Percentiles rank a stretch among this genome's conserved stretches.
These are phyloP conservation scores for Lodderomyces orthopsilosis DNA, from an alignment of 1,139 yeast species.

Conservation along the genomic window DNA sequence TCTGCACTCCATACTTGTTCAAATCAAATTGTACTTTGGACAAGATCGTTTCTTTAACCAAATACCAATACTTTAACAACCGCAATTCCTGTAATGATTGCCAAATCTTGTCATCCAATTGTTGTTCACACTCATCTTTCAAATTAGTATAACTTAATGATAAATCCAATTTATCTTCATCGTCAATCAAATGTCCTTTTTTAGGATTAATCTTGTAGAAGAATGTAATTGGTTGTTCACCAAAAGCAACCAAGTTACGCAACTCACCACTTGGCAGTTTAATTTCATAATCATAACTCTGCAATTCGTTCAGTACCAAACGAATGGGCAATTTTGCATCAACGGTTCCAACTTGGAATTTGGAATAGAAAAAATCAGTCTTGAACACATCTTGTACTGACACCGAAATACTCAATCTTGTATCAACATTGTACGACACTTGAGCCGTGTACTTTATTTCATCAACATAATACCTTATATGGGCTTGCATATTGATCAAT, in stretches of 20 bases:
- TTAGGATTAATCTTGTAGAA: conserved; percentile 50
- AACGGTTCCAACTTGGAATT: conserved; percentile 65
- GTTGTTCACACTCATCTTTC: conserved; percentile 36
- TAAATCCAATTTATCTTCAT: conserved; percentile 32
- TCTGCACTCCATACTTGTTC: conserved; percentile 36
- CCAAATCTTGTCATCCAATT: conserved; percentile 6
- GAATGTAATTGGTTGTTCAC: conserved; percentile 67
- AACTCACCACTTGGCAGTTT: conserved; percentile 20
- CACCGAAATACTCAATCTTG: conserved; percentile 58
- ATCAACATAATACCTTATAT: conserved; percentile 27
- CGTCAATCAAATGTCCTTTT: conserved; percentile 16
- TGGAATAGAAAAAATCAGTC: conserved; percentile 54
- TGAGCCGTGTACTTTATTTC: conserved; percentile 23
- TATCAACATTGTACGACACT: conserved; percentile 39
- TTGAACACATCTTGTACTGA: conserved; percentile 77
- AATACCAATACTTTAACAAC: conserved; percentile 22
- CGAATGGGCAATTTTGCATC: conserved; percentile 53
- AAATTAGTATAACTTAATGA: conserved; percentile 36
- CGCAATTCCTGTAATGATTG: conserved; percentile 11
- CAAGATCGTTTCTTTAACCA: conserved; percentile 25
- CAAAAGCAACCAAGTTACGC: conserved; percentile 48
- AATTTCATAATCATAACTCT: conserved; percentile 40
- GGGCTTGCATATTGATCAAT: conserved; percentile 26
- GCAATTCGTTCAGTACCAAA: conserved; percentile 43
- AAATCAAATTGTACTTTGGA: conserved; percentile 31